phyloP scores from a whole-genome alignment of 2,329 filamentous ascomycete species.

The Sclerotinia borealis region DNA sequence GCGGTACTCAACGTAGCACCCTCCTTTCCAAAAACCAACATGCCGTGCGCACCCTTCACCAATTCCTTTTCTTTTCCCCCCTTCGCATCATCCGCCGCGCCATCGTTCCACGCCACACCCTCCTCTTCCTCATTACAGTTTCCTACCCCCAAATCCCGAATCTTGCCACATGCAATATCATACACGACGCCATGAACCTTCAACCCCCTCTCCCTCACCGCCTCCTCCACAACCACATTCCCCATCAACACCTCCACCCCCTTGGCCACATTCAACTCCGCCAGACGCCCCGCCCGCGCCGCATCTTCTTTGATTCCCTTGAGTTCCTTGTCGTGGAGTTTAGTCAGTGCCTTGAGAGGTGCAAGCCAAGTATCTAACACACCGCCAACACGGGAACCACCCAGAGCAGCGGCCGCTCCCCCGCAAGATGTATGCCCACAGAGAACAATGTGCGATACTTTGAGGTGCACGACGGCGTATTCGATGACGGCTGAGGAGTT shows the following conservation, averaged over 20 bases:
- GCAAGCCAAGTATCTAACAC: constrained; percentile 51
- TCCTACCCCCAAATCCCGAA: constrained; percentile 45
- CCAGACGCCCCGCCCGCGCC: constrained; percentile 54
- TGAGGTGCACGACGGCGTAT: constrained; percentile 67
- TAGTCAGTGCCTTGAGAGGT: constrained; percentile 42
- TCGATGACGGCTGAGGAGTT: constrained; percentile 71
- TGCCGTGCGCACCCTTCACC: constrained; percentile 42
- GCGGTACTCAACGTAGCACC: constrained; percentile 34
- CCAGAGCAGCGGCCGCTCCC: constrained; percentile 55
- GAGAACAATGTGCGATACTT: constrained; percentile 64
- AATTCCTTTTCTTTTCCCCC: constrained; percentile 13
- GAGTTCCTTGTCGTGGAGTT: constrained; percentile 49
- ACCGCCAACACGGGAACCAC: constrained; percentile 43
- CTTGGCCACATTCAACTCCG: constrained; percentile 69
- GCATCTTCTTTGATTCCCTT: constrained; percentile 46
- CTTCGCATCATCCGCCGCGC: neutral
- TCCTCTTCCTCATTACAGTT: constrained; percentile 17
- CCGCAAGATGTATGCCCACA: constrained; percentile 65
- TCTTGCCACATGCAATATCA: constrained; percentile 48
- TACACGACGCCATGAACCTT: constrained; percentile 75
- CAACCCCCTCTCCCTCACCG: constrained; percentile 62
- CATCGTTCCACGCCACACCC: constrained; percentile 34
- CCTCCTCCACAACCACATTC: constrained; percentile 64
- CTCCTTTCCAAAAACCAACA: constrained; percentile 44
- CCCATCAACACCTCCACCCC: constrained; percentile 62